Percentiles rank a stretch among this genome's conserved stretches.
Evolutionary conservation across 1,284 basidiomycete genomes (phyloP).

Genomic region (Dichomitus squalens): DNA sequence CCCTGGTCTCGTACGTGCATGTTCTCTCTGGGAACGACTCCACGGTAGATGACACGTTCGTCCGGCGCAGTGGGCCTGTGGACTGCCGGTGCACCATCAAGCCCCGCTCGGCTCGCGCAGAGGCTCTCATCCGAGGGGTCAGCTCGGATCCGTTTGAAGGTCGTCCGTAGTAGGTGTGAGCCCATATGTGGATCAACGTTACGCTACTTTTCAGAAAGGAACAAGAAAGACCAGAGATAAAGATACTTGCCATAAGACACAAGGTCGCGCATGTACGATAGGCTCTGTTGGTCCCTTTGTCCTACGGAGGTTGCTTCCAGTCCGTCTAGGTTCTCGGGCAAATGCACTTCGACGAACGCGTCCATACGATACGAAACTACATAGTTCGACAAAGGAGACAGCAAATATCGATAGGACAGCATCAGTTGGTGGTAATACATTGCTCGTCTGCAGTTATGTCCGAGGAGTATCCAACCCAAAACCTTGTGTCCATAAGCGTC

Average conservation of each 20-base stretch:
- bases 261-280: too few relatives aligned
- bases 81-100: slow-evolving; percentile 11
- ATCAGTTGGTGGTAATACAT: background rate
- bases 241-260: too few relatives aligned
- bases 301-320: too few relatives aligned
- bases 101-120: slow-evolving; percentile 8
- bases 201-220: background rate
- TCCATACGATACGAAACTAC: too few relatives aligned
- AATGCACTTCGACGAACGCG: too few relatives aligned
- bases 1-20: slow-evolving; percentile 2
- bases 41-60: background rate
- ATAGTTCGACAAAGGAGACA: too few relatives aligned
- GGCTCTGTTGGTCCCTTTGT: too few relatives aligned
- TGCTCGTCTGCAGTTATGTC: background rate
- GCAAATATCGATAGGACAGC: background rate
- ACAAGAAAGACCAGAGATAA: too few relatives aligned
- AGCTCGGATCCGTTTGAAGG: background rate
- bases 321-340: too few relatives aligned
- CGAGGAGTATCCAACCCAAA: background rate
- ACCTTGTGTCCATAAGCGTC: background rate
- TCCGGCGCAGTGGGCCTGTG: background rate
- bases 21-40: background rate
- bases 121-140: background rate
- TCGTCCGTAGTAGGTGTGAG: background rate
- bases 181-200: background rate